Evolutionary conservation across 2,329 filamentous ascomycete species (phyloP), one percentile per base, ranked within the genome.

Genomic region (Meredithiella fracta): DNA sequence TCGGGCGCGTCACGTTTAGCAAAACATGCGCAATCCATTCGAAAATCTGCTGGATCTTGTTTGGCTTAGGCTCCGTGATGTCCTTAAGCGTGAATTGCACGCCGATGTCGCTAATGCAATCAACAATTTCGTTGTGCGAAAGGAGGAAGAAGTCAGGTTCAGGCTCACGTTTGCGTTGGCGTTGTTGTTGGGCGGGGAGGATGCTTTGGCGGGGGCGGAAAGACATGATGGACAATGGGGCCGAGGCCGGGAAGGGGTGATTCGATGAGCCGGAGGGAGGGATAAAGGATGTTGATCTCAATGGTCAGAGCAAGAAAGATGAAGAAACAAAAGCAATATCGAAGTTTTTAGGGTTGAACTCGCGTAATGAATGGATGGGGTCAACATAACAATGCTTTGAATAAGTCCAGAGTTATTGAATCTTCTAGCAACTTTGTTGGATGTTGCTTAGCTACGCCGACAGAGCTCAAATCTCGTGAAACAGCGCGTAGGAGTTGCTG

Each of bases 1-100:
- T 88, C 62, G 95, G 89, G 63, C 89, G 85, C 37, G 90, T 96
- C 55, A 86, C 84, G 70, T 95, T 96, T 73, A 96, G 87, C 26
- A 97, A 78, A 17, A 96, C 75, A 66, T 96, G 90, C 58, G 89
- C 90, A 63, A 98, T 92, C 85, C 89, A 94, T 75, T 98, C 92
- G 66, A 97, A 94, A 54, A 98, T 89, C 74, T 92, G 89, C 69
- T 98, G 92, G 55, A 97, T 90, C 65, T 95, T 89, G 59, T 91
- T 80, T 2, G 92, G 85, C 63, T 95, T 95, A 3, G 92, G 92
- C 66, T 96, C 97, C 63, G 91, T 82, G 42, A 98, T 77, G 69
- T 98, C 91, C 59, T 85, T 79, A 17, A 90, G 75, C 37, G 80
- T 85, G 68, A 97, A 96, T 26, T 80, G 82, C 64, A 97, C 90